These are phyloP conservation scores for Microbotryum lychnidis-dioicae DNA, from an alignment of 1,284 basidiomycete genomes.

Conservation along the genomic window DNA sequence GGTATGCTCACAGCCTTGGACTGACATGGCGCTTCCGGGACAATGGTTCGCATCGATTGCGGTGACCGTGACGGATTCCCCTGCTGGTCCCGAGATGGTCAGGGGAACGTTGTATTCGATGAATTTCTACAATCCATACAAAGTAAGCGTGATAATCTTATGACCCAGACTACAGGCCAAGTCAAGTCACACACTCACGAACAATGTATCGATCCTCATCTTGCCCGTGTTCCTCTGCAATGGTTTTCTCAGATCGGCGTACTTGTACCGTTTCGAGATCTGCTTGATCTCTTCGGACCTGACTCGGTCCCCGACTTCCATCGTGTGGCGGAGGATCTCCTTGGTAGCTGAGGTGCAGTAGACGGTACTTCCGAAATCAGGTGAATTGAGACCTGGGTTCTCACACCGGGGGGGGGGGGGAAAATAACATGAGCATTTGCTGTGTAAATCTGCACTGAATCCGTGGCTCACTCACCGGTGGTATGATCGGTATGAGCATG, in stretches of 20 bases:
- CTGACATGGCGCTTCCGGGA: slow-evolving; percentile 82
- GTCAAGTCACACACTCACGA: slow-evolving; percentile 5
- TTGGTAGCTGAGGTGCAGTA: slow-evolving; percentile 19
- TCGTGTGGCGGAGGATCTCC: slow-evolving; percentile 16
- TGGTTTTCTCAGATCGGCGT: slow-evolving; percentile 17
- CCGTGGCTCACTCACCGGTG: slow-evolving; percentile 6
- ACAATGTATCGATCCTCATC: slow-evolving; percentile 12
- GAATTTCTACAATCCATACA: slow-evolving; percentile 1
- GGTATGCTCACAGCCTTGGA: slow-evolving; percentile 5
- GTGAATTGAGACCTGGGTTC: slow-evolving; percentile 21
- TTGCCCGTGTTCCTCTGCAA: slow-evolving; percentile 2
- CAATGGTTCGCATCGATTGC: slow-evolving; percentile 89
- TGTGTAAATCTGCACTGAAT: neutral
- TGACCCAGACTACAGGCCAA: neutral
- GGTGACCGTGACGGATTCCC: slow-evolving; percentile 60
- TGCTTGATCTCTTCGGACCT: slow-evolving; percentile 10
- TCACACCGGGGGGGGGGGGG: no score
- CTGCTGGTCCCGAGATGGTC: slow-evolving; percentile 47
- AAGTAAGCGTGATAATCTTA: neutral
- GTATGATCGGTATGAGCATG: slow-evolving; percentile 35
- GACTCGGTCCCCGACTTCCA: slow-evolving; percentile 20
- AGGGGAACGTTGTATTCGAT: slow-evolving; percentile 19
- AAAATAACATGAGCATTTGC: neutral
- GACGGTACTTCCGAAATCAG: slow-evolving; percentile 19
- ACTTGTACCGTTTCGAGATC: slow-evolving; percentile 10